These are phyloP conservation scores for Leucogyrophana mollusca DNA, from an alignment of 768 basidiomycete genomes.

Conservation along the genomic window DNA sequence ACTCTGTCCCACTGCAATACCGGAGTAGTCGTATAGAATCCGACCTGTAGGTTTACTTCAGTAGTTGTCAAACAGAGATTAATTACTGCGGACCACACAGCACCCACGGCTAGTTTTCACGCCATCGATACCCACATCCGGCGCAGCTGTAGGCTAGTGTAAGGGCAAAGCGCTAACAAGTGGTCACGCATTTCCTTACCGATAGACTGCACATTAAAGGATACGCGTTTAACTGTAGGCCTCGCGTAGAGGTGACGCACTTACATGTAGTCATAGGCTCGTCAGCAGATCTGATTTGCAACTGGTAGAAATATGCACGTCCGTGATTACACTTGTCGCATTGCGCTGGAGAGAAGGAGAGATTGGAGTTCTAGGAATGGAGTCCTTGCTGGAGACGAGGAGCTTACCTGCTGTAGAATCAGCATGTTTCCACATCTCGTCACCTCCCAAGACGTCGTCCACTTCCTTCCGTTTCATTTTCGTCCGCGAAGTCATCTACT, in stretches of 20 bases:
- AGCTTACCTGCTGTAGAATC: constrained; percentile 76
- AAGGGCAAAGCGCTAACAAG: neutral
- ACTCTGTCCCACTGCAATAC: too few species aligned
- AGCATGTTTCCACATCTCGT: constrained; percentile 91
- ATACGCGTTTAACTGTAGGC: neutral
- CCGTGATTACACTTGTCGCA: constrained; percentile 82
- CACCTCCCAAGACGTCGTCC: constrained; percentile 95
- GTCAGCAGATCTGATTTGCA: constrained; percentile 93
- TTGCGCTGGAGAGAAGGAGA: constrained; percentile 35
- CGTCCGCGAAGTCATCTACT: constrained; percentile 88
- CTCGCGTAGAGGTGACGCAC: constrained; percentile 13
- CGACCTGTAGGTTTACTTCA: too few species aligned
- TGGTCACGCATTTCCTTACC: constrained; percentile 33
- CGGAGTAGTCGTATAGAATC: too few species aligned
- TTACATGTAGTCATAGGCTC: constrained; percentile 78
- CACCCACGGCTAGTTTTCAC: constrained; percentile 73
- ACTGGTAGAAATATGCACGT: constrained; percentile 90
- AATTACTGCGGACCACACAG: too few species aligned
- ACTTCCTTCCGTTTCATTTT: constrained; percentile 85
- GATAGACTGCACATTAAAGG: constrained; percentile 49
- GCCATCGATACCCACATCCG: constrained; percentile 64
- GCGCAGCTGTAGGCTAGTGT: constrained; percentile 45
- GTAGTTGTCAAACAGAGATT: too few species aligned
- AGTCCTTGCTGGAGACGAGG: neutral
- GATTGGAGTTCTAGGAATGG: neutral